Base-by-base conservation (phyloP, 805 yeast genomes). In the Candida dendrica region DNA sequence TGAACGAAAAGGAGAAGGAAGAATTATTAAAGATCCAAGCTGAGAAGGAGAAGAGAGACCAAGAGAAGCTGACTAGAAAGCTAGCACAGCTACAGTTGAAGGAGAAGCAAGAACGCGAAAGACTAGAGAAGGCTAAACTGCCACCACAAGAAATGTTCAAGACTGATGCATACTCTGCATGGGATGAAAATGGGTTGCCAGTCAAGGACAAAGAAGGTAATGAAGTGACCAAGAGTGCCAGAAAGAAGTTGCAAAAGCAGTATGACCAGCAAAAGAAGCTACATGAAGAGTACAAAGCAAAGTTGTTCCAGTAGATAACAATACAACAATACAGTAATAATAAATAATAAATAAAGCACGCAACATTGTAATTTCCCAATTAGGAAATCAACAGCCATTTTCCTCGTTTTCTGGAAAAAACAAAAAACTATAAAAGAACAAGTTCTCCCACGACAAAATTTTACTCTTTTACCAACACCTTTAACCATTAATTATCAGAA, bases 131-230 rank as follows among this genome's bases (percentile, higher is more conserved):
- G 63, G 84, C 91, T 47, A 79, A 77, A 55, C 50, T 80, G 3
- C 59, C 78, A 8, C 96, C 98, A 2, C 45, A 58, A 33, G 90
- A 84, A 20, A 64, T 93, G 79, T 93, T 90, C 67, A 74, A 71
- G 53, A 75, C 75, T 42, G 63, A 56, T 5, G 75, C 73, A 43
- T 93, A 77, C 59, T 62, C 77, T 9, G 84, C 77, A 56, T 93
- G 91, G 85, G 97, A 93, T 58, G 90, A 74, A 20, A 64, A 72
- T 30, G 98, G 98, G 1, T 44, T 93, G 15, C 98, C 98, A 16
- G 71, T 79, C 0, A 80, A 78, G 56, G 86, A 81, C 49, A 71
- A 67, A 29, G 77, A 76, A 9, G 98, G 98, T 11, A 87, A 79
- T 51, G 93, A 84, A 49, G 73, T 93, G 6, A 74, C 93, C 34